Percentiles rank a stretch among this genome's conserved stretches.
phyloP scores from a whole-genome alignment of 495 filamentous ascomycete genomes.

The Lindgomyces ingoldianus region DNA sequence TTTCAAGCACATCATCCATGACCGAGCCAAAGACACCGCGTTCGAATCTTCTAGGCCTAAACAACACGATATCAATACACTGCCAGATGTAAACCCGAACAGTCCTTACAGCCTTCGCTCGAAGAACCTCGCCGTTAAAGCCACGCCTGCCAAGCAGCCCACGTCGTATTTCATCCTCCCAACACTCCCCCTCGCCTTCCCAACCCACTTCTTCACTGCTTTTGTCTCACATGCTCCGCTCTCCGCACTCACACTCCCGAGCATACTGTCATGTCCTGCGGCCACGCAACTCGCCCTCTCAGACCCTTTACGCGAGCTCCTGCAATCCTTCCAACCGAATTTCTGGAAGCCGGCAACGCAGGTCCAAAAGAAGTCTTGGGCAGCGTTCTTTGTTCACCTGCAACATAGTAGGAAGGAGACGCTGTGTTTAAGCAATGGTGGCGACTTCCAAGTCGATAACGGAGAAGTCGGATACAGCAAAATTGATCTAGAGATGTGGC shows the following conservation, averaged over 20 bases:
- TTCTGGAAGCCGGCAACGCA: not conserved
- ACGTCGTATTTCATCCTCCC: constrained; percentile 13
- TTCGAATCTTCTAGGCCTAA: not conserved
- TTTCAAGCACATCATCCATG: not conserved
- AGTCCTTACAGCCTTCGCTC: not conserved
- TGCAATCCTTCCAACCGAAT: not conserved
- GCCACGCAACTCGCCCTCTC: not conserved
- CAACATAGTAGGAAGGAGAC: not conserved
- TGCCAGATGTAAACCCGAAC: not conserved
- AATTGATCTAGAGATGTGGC: constrained; percentile 7
- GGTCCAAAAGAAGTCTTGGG: too few species aligned
- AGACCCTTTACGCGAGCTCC: not conserved
- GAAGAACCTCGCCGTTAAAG: not conserved
- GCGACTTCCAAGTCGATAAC: not conserved
- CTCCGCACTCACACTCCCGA: not conserved
- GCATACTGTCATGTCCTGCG: not conserved
- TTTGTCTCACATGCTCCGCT: constrained; percentile 37
- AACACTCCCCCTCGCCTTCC: constrained; percentile 11
- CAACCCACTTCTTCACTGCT: constrained; percentile 12
- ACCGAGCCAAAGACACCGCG: not conserved
- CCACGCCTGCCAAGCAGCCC: not conserved
- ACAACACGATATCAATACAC: not conserved
- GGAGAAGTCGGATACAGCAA: not conserved
- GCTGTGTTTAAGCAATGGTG: not conserved
- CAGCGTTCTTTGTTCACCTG: not conserved